Percentiles rank a stretch among this genome's conserved stretches.
Conservation (phyloP, 2,329 filamentous ascomycete genomes). For the Cadophora malorum region DNA sequence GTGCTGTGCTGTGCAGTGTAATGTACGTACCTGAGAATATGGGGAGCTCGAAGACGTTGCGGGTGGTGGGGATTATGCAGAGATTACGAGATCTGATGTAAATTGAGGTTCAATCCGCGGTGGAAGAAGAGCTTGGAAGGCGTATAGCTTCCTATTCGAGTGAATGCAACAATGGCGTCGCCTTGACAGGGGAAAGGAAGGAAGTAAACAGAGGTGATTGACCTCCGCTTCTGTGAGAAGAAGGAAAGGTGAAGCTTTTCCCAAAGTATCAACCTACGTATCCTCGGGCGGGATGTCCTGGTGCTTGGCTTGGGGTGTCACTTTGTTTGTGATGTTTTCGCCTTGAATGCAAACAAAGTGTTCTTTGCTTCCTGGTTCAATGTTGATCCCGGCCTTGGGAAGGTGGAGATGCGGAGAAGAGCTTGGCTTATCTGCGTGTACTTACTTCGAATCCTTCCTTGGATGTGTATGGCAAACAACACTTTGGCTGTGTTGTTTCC, state of each 20-base stretch:
- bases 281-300: neutral
- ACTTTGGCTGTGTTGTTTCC: neutral
- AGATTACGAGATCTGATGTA: constrained; percentile 7
- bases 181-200: constrained; percentile 10
- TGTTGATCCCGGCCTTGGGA: neutral
- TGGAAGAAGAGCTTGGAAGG: neutral
- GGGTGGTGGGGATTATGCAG: neutral
- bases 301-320: neutral
- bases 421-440: neutral
- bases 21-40: constrained; percentile 11
- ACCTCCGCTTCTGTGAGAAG: neutral
- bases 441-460: neutral
- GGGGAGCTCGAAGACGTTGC: constrained; percentile 3
- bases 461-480: neutral
- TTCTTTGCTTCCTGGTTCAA: neutral
- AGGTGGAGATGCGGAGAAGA: neutral
- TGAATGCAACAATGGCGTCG: neutral
- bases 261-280: neutral
- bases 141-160: neutral
- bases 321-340: neutral
- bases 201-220: constrained; percentile 13
- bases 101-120: neutral
- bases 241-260: neutral
- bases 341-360: constrained; percentile 2
- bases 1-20: constrained; percentile 20